Conservation (phyloP, 192 early-diverging fungal species). For the Coemansia sp. region DNA sequence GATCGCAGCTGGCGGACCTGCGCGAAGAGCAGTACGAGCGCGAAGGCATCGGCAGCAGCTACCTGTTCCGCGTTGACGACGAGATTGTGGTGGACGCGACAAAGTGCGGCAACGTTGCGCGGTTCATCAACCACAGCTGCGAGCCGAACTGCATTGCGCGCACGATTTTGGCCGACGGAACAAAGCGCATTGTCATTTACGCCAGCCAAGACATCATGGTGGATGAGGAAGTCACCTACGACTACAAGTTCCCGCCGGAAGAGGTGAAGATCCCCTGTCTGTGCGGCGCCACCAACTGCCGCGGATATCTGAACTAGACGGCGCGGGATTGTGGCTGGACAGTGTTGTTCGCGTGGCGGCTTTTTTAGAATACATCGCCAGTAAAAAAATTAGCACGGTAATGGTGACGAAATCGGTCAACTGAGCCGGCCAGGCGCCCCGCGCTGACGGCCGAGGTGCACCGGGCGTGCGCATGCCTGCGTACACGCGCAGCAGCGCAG, state of each 20-base stretch:
- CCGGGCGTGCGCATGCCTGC: no score
- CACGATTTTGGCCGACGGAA: conserved; percentile 85
- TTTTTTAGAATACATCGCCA: background rate
- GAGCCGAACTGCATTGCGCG: conserved; percentile 98
- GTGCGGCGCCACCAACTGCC: conserved; percentile 82
- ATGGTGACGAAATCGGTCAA: no score
- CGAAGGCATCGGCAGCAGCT: conserved; percentile 90
- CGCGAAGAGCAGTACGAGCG: conserved; percentile 91
- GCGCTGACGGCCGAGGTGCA: no score
- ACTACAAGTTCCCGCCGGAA: conserved; percentile 78
- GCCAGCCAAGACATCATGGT: conserved; percentile 89
- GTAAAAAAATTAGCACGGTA: no score
- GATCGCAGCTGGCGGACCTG: conserved; percentile 90
- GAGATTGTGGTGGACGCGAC: conserved; percentile 97
- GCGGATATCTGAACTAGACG: conserved; percentile 69
- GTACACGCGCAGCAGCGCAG: no score
- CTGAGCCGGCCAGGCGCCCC: no score
- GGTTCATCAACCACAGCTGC: conserved; percentile 99
- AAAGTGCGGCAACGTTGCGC: conserved; percentile 92
- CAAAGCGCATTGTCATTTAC: conserved; percentile 97
- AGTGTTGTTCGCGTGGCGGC: background rate
- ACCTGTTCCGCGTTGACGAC: conserved; percentile 94
- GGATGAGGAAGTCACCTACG: conserved; percentile 98
- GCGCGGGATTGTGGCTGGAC: conserved; percentile 1
- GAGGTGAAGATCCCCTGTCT: conserved; percentile 92